Evolutionary conservation across 1,139 yeast genomes (phyloP).

Genomic region (Yamadazyma epiphylla): DNA sequence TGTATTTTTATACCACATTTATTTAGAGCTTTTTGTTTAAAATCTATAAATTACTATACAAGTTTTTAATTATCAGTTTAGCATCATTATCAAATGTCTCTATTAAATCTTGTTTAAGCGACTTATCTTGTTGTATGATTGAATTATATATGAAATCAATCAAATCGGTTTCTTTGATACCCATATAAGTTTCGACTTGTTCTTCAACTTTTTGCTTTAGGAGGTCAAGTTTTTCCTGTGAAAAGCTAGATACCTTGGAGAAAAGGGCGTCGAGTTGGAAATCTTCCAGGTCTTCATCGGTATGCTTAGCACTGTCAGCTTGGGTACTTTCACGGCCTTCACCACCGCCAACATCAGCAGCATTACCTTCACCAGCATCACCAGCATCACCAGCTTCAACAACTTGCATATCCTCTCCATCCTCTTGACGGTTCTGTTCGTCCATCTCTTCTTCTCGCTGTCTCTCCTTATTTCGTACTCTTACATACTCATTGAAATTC

Average conservation of each 20-base stretch:
- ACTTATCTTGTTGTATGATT: constrained; percentile 29
- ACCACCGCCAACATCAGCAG: not conserved
- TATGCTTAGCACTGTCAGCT: not conserved
- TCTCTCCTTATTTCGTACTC: constrained; percentile 26
- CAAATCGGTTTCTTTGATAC: constrained; percentile 49
- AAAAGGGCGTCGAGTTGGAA: no score
- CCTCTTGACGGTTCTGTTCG: constrained; percentile 23
- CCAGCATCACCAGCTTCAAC: not conserved
- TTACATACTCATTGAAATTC: constrained; percentile 37
- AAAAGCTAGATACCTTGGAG: constrained; percentile 6
- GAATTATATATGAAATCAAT: constrained; percentile 39
- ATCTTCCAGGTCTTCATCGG: not conserved
- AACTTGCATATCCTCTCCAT: constrained; percentile 4
- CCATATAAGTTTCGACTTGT: constrained; percentile 50
- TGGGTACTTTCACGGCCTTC: not conserved
- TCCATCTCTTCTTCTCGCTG: constrained; percentile 35
- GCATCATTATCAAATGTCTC: constrained; percentile 61
- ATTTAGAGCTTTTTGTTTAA: constrained; percentile 22
- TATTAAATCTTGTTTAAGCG: constrained; percentile 39
- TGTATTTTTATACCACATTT: constrained; percentile 1
- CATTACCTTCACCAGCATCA: not conserved
- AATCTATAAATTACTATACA: not conserved
- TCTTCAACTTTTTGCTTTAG: constrained; percentile 33
- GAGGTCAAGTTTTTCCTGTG: constrained; percentile 13
- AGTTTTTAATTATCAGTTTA: constrained; percentile 32